Evolutionary conservation across 2,329 filamentous ascomycete genomes (phyloP), one percentile per base, ranked within the genome.

Genomic region (Phialophora tarda): DNA sequence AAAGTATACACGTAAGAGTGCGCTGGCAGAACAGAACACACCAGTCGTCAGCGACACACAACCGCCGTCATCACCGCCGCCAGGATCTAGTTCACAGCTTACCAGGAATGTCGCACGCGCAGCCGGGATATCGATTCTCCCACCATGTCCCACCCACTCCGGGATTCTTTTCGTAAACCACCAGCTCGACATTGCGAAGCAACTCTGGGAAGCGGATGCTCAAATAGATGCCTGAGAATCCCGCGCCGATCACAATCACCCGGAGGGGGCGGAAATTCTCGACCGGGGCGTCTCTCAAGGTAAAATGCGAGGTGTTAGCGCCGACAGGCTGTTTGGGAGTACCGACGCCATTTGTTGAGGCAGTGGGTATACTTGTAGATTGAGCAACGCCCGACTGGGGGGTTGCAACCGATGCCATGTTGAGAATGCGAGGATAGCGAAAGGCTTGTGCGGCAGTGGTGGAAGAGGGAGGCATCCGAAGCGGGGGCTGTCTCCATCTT

Each of bases 211-310:
- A 55, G 8, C 77, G 73, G 56, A 80, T 75, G 26, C 74, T 76
- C 8, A 75, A 66, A 26, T 80, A 68, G 30, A 80, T 79, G 2
- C 79, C 79, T 7, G 78, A 80, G 21, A 79, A 76, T 0, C 79
- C 78, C 7, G 78, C 77, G 6, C 79, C 79, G 30, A 81, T 78
- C 41, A 77, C 69, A 8, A 79, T 70, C 6, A 81, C 72, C 51
- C 75, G 58, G 54, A 79, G 30, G 0, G 63, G 63, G 14, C 66
- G 51, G 30, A 66, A 63, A 32, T 69, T 69, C 44, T 69, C 66
- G 4, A 69, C 41, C 12, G 66, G 66, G 17, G 23, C 24, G 34
- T 67, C 65, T 10, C 30, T 10, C 30, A 32, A 32, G 30, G 30
- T 32, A 11, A 32, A 32, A 10, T 32, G 30, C 30, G 10, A 10